phyloP scores from a whole-genome alignment of 768 basidiomycete genomes.

The Coprinellus micaceus region DNA sequence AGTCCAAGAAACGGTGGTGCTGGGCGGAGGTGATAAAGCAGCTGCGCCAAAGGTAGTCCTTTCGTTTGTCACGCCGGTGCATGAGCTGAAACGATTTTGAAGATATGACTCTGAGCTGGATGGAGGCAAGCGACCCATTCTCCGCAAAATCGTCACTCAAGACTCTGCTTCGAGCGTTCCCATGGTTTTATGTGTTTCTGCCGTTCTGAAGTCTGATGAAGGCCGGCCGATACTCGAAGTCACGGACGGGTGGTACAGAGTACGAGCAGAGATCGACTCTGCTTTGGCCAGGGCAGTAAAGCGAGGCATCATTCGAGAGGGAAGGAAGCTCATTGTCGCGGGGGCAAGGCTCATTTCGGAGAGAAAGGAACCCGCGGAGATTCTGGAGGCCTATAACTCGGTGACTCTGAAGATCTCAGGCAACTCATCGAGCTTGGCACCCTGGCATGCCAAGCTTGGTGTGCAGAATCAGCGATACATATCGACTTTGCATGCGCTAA shows the following conservation, averaged over 20 bases:
- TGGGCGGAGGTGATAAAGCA: constrained; percentile 82
- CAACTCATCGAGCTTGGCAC: constrained; percentile 82
- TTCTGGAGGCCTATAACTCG: constrained; percentile 74
- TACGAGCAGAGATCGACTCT: constrained; percentile 73
- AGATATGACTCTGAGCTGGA: constrained; percentile 91
- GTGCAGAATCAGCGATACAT: constrained; percentile 65
- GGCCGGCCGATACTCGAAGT: constrained; percentile 70
- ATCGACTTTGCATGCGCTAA: constrained; percentile 74
- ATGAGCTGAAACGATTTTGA: too few species aligned
- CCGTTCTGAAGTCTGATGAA: constrained; percentile 41
- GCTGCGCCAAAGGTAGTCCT: constrained; percentile 73
- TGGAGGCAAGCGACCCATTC: constrained; percentile 69
- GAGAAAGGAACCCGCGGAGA: constrained; percentile 74
- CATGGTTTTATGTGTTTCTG: constrained; percentile 82
- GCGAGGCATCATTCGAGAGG: constrained; percentile 64
- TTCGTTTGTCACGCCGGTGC: not conserved
- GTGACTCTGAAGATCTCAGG: constrained; percentile 67
- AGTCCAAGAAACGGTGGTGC: constrained; percentile 62
- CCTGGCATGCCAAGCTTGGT: constrained; percentile 88
- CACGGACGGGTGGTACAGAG: constrained; percentile 96
- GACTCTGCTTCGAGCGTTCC: constrained; percentile 78
- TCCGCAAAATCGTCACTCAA: constrained; percentile 77
- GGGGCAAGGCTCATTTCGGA: constrained; percentile 75
- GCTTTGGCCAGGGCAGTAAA: constrained; percentile 68
- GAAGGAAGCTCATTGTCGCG: constrained; percentile 78